These are phyloP conservation scores for Poterioochromonas sp. DNA, from an alignment of 352 stramenopile species.

Conservation along the genomic window DNA sequence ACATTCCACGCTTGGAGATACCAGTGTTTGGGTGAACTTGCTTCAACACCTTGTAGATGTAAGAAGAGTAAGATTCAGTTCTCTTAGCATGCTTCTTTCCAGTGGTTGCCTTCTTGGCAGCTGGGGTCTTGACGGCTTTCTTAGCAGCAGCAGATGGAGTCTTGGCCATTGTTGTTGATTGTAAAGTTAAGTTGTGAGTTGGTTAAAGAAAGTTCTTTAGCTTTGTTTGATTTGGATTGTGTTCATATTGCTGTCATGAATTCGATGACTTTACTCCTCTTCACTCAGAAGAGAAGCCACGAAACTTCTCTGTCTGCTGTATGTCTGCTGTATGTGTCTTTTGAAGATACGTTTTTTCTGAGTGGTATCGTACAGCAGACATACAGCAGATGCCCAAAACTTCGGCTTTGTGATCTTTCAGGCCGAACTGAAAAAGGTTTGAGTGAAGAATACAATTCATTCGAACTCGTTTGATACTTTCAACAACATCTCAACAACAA, in stretches of 20 bases:
- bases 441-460: background rate
- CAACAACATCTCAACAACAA: background rate
- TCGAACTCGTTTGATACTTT: background rate
- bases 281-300: background rate
- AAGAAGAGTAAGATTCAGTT: background rate
- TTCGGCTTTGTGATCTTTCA: background rate
- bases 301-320: background rate
- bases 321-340: background rate
- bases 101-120: conserved; percentile 2
- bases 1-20: conserved; percentile 90
- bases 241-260: too few relatives aligned
- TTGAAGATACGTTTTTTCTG: background rate
- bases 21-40: too few relatives aligned
- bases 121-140: background rate
- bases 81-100: background rate
- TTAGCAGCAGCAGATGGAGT: background rate
- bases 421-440: background rate
- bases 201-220: too few relatives aligned
- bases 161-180: background rate
- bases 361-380: background rate
- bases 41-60: too few relatives aligned
- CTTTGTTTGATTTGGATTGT: too few relatives aligned
- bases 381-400: background rate
- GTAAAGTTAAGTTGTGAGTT: too few relatives aligned
- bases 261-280: background rate